phyloP scores from a whole-genome alignment of 768 basidiomycete genomes.

The Russula olivacea region DNA sequence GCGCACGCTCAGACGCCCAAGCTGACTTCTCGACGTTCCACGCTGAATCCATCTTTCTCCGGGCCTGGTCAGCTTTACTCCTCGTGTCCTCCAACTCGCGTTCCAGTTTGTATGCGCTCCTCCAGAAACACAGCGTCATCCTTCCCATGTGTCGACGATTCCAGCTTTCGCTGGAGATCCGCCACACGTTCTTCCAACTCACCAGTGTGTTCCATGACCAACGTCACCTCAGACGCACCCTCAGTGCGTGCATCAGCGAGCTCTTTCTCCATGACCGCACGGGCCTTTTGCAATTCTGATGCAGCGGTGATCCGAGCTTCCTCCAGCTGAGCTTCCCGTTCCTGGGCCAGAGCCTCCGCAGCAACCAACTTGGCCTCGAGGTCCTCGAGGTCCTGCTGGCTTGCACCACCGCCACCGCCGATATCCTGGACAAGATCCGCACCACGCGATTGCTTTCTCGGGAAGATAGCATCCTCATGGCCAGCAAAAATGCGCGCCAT shows the following conservation, averaged over 20 bases:
- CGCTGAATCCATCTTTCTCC: conserved; percentile 9
- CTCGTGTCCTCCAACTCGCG: not conserved
- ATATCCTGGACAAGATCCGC: not conserved
- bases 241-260: not conserved
- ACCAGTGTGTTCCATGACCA: not conserved
- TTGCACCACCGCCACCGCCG: conserved; percentile 31
- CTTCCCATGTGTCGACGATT: conserved; percentile 46
- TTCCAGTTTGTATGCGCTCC: conserved; percentile 15
- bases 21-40: conserved; percentile 26
- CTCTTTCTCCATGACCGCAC: conserved; percentile 35
- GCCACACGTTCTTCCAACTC: conserved; percentile 37
- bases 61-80: not conserved
- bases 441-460: conserved; percentile 28
- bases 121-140: not conserved
- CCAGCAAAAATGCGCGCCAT: conserved; percentile 83
- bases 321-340: conserved; percentile 50
- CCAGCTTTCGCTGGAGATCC: conserved; percentile 44
- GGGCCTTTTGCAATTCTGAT: conserved; percentile 48
- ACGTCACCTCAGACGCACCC: conserved; percentile 4
- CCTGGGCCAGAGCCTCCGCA: conserved; percentile 48
- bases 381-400: conserved; percentile 40
- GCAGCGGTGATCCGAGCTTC: conserved; percentile 39
- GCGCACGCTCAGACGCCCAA: conserved; percentile 36
- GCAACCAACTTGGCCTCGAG: conserved; percentile 64
- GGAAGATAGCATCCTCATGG: conserved; percentile 61